Base-by-base conservation (phyloP, 495 filamentous ascomycete species). In the Echria macrotheca region DNA sequence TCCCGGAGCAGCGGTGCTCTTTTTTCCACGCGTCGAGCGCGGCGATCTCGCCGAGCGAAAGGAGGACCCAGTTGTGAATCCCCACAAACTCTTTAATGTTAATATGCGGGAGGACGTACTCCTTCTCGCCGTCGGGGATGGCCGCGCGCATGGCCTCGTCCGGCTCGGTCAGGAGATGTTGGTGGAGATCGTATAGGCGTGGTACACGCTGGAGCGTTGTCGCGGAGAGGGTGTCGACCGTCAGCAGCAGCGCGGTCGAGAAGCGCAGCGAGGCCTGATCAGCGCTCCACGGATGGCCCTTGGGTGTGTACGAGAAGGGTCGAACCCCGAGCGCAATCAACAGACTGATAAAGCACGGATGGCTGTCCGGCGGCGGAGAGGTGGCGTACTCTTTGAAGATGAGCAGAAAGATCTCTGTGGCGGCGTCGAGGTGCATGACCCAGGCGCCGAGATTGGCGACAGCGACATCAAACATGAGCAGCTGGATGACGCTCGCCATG, bases 191-290 rank as follows among this genome's bases (percentile, higher is more conserved):
- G 44, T 63, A 59, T 2, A 78, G 64, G 37, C 60, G 59, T 18
- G 76, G 75, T 12, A 59, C 57, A 22, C 69, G 55, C 31, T 63
- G 61, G 23, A 74, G 55, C 8, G 61, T 29, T 4, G 70, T 76
- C 61, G 74, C 74, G 17, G 70, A 69, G 10, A 80, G 54, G 38
- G 74, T 67, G 50, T 79, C 77, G 48, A 72, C 68, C 11, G 74
- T 59, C 11, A 79, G 56, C 22, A 79, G 56, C 26, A 74, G 59
- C 4, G 74, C 59, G 4, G 74, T 67, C n/a, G 65, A 77, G 58
- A 81, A 81, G 12, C 69, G 67, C 44, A 79, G 70, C 17, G 71
- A 72, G 0, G 75, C 69, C 53, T 79, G 75, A 37, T 77, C 73
- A 6, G 75, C 57, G 19, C 61, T 75, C 48, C 62, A 69, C n/a